Evolutionary conservation across 2,329 filamentous ascomycete species (phyloP).

Genomic region (Alternaria sp.): DNA sequence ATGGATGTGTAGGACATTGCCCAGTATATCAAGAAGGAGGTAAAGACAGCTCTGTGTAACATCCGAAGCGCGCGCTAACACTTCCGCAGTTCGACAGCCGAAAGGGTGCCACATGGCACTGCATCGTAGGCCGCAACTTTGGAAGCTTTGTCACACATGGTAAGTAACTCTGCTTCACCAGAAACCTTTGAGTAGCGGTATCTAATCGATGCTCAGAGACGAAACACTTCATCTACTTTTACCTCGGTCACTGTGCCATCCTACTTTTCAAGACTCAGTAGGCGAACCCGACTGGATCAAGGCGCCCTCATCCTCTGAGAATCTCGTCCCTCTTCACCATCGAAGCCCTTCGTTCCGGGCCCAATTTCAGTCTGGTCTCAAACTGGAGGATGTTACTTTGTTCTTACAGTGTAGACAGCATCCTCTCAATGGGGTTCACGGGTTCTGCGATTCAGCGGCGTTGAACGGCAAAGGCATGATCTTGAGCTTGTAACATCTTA

Average conservation of each 20-base stretch:
- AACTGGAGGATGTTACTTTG: not conserved
- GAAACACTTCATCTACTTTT: constrained; percentile 99
- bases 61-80: constrained; percentile 25
- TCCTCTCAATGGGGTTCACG: constrained; percentile 7
- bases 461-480: not conserved
- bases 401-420: not conserved
- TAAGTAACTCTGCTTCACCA: constrained; percentile 54
- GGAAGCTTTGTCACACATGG: constrained; percentile 98
- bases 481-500: constrained; percentile 10
- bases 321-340: constrained; percentile 6
- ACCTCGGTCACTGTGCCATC: constrained; percentile 97
- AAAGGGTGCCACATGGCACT: constrained; percentile 99
- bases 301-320: constrained; percentile 9
- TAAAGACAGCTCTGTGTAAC: constrained; percentile 47
- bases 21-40: constrained; percentile 93
- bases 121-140: constrained; percentile 98
- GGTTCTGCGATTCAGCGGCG: constrained; percentile 8
- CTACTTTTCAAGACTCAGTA: constrained; percentile 98
- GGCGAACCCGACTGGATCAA: constrained; percentile 17
- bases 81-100: constrained; percentile 83
- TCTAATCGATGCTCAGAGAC: constrained; percentile 71
- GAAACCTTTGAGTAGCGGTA: too few relatives aligned
- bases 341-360: not conserved
- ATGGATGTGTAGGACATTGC: constrained; percentile 78
- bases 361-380: constrained; percentile 13